Base-by-base conservation (phyloP, 805 yeast genomes). In the Ogataea populi-albae region DNA sequence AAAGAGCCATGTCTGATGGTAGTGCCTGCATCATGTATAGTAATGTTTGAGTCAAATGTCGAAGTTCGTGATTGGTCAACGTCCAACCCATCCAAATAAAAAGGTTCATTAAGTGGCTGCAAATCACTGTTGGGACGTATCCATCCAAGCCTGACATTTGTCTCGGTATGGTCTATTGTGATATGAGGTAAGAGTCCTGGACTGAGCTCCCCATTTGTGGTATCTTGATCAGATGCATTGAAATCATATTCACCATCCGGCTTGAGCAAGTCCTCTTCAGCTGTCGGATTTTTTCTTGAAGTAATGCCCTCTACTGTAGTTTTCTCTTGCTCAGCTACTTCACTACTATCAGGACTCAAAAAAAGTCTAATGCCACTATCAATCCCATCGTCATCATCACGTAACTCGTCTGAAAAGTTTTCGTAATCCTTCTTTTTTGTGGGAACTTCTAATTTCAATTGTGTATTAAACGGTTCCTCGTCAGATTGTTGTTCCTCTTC, bases 181-280 rank as follows among this genome's bases (percentile, higher is more conserved):
- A 7, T 26, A 12, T 20, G 30, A 4, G 52, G 43, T 3, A 35
- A 16, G 5, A 42, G 23, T 3, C 34, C 39, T 1, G 49, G 51
- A 20, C 49, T 44, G 11, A 33, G 20, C 7, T 27, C 35, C 14
- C 37, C 45, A 12, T 31, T 32, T 3, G 47, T 37, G 8, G 44
- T 46, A 23, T 44, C 52, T 16, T 41, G 47, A 24, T 50, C 53
- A 6, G 50, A 50, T 3, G 17, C 30, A 21, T 15, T 20, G 22
- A 34, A 40, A 9, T 30, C 11, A 17, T 37, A 43, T 9, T 31
- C 37, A 3, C 45, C 45, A 16, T 34, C 35, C 3, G 43, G 40
- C 5, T 23, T 12, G 16, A 40, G 24, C 14, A 35, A 16, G 3
- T 16, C 26, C 6, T 23, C 37, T 17, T 35, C 41, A 21, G 10